These are phyloP conservation scores for Erysimum cheiranthoides DNA, from an alignment of 345 rosid genomes.

Conservation along the genomic window DNA sequence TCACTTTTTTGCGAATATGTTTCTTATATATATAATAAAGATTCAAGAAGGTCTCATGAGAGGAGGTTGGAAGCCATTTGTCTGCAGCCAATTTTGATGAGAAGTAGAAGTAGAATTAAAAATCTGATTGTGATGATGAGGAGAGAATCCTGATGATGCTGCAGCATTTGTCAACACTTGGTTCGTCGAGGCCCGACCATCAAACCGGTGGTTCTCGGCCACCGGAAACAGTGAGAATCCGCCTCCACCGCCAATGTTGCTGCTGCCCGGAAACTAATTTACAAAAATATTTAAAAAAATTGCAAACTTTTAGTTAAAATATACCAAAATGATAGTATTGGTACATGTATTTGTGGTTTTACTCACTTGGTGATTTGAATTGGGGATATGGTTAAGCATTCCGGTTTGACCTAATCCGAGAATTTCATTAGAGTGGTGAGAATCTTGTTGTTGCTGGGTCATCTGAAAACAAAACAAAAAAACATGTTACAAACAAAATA, in stretches of 20 bases:
- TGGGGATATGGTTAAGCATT: conserved; percentile 38
- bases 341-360: neutral
- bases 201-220: conserved; percentile 49
- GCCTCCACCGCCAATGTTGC: conserved; percentile 57
- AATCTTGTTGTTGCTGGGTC: conserved; percentile 36
- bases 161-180: conserved; percentile 85
- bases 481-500: neutral
- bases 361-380: conserved; percentile 43
- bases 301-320: neutral
- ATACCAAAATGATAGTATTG: neutral
- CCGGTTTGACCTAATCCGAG: conserved; percentile 48
- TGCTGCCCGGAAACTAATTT: conserved; percentile 66
- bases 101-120: conserved; percentile 38
- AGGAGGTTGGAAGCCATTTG: conserved; percentile 45
- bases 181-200: conserved; percentile 49
- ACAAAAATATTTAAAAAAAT: neutral
- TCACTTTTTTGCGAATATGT: conserved; percentile 7
- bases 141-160: conserved; percentile 99
- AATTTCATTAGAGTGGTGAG: conserved; percentile 35
- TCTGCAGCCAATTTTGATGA: conserved; percentile 50
- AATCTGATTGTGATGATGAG: conserved; percentile 54
- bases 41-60: conserved; percentile 50
- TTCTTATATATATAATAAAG: conserved; percentile 10
- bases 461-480: conserved; percentile 22
- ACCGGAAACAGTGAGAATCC: conserved; percentile 64